Evolutionary conservation across 345 rosid genomes (phyloP), one percentile per base, ranked within the genome.

Genomic region (Geranium rotundifolium): DNA sequence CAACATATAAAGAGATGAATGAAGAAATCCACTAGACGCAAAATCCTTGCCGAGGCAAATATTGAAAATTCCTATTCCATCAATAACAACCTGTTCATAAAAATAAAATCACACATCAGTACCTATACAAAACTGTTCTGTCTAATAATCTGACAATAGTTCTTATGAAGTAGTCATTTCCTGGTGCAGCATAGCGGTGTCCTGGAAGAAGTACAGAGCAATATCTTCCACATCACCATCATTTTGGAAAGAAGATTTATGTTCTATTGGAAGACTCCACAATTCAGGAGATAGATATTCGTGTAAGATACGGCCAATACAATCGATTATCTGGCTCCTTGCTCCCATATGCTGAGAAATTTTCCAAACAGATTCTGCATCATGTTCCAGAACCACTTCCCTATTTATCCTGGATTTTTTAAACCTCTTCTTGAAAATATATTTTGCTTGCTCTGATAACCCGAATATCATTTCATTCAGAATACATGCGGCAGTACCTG

Each of bases 381-480:
- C 67, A 65, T 19, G 64, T 65, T 46, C 72, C 65, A 18, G 63
- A 67, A 68, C 30, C 57, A 58, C 73, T 63, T 69, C 78, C 56
- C 71, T 68, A 29, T 69, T 69, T 34, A 29, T 62, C 60, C 67
- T 69, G 46, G 88, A 75, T 67, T 83, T 87, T 23, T 64, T 72
- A 81, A 89, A 89, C 76, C 77, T 69, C 72, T 67, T 75, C 61
- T 73, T 64, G 69, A 89, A 73, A 65, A 57, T 70, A 71, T 83
- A 72, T 15, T 74, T 74, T 19, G 91, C 83, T 68, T 77, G 79
- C 64, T 82, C 82, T 2, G 98, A 87, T 74, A 87, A 63, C 64
- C 98, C 98, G 73, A 77, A 89, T 39, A 89, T 76, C 82, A 92
- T 80, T 79, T 92, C 98, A 77, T 92, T 92, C 64, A 89, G 72